These are phyloP conservation scores for Brassica cretica DNA, from an alignment of 345 rosid species.

Conservation along the genomic window DNA sequence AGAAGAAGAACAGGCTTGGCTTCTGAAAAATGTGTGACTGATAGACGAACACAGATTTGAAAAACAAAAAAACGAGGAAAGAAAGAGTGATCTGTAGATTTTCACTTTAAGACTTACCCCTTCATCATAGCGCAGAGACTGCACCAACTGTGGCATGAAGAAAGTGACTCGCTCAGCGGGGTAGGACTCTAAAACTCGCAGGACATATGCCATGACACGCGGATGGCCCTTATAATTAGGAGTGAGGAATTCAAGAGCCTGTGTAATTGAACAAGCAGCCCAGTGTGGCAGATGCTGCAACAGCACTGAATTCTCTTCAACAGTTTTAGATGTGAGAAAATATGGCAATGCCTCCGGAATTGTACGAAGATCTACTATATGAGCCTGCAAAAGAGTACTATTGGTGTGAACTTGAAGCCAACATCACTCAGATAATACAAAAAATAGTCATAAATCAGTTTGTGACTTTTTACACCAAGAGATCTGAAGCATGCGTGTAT, in stretches of 20 bases:
- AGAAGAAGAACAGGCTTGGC: not conserved
- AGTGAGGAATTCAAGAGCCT: conserved; percentile 90
- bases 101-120: conserved; percentile 52
- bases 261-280: conserved; percentile 97
- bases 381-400: conserved; percentile 52
- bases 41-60: not conserved
- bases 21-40: not conserved
- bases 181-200: conserved; percentile 93
- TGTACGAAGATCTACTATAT: conserved; percentile 70
- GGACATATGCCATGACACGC: conserved; percentile 98
- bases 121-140: conserved; percentile 87
- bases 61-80: not conserved
- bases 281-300: conserved; percentile 99
- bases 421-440: not conserved
- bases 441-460: not conserved
- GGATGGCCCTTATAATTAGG: conserved; percentile 96
- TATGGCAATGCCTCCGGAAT: conserved; percentile 97
- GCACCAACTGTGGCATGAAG: conserved; percentile 99
- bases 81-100: not conserved
- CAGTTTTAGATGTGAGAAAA: conserved; percentile 90
- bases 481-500: not conserved
- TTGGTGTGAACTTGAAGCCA: not conserved
- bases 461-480: not conserved
- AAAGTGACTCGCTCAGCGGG: conserved; percentile 95
- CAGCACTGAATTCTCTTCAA: conserved; percentile 88